phyloP scores from a whole-genome alignment of 106 monocot species.

The Dendrobium huoshanense region DNA sequence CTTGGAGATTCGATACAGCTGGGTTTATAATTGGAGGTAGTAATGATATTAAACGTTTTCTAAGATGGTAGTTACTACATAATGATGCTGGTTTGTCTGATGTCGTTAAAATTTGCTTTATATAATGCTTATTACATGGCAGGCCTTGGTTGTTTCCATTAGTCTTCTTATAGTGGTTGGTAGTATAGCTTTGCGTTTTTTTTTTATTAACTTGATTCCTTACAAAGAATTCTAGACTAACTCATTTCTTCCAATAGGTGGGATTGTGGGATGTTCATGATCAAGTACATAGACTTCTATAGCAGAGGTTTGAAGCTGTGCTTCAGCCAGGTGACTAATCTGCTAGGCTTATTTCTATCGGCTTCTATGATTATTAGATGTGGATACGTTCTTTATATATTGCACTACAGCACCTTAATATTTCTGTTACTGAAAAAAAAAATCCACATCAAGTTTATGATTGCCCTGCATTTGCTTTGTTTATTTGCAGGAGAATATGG shows the following conservation, averaged over 20 bases:
- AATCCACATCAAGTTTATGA: background rate
- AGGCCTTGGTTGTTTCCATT: no score
- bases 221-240: background rate
- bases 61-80: no score
- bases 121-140: no score
- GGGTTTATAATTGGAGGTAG: no score
- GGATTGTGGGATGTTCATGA: conserved; percentile 99
- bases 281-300: conserved; percentile 88
- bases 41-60: no score
- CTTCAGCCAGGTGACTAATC: conserved; percentile 56
- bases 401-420: background rate
- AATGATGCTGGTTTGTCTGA: no score
- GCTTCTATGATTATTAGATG: background rate
- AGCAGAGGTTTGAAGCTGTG: conserved; percentile 58
- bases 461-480: background rate
- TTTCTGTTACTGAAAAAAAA: background rate
- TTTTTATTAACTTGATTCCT: background rate
- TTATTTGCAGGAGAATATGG: conserved; percentile 54
- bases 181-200: background rate
- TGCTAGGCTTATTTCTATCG: background rate
- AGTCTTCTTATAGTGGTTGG: background rate
- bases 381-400: background rate
- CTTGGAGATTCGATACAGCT: no score
- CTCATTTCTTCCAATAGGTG: conserved; percentile 26
- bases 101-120: no score